Conservation (phyloP, 371 early-diverging fungal genomes). For the Zychaea mexicana region DNA sequence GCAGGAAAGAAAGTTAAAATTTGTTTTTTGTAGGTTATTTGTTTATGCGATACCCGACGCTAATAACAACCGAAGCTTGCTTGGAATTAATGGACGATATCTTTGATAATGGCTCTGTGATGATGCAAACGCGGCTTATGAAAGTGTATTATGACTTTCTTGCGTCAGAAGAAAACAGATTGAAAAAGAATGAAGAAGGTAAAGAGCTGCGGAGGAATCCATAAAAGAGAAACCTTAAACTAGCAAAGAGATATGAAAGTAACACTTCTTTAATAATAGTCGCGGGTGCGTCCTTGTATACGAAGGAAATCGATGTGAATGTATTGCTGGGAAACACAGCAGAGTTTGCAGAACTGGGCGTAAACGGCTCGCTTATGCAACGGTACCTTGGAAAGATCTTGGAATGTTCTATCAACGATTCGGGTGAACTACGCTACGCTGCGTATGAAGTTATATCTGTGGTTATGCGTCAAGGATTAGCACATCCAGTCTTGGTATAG, state of each 20-base stretch:
- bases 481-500: constrained; percentile 77
- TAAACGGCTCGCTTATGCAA: constrained; percentile 85
- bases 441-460: constrained; percentile 81
- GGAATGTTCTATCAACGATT: constrained; percentile 60
- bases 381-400: constrained; percentile 74
- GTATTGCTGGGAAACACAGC: constrained; percentile 79
- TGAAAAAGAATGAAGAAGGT: constrained; percentile 44
- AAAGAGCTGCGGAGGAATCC: background rate
- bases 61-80: constrained; percentile 63
- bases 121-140: constrained; percentile 69
- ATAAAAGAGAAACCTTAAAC: background rate
- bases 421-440: constrained; percentile 49
- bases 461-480: constrained; percentile 84
- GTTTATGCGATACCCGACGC: constrained; percentile 68
- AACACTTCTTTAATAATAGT: constrained; percentile 7
- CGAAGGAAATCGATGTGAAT: constrained; percentile 64
- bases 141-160: constrained; percentile 73
- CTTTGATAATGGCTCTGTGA: constrained; percentile 50
- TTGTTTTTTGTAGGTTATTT: constrained; percentile 61
- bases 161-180: constrained; percentile 58
- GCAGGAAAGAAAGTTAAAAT: too few relatives aligned
- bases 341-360: constrained; percentile 82
- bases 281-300: constrained; percentile 17
- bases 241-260: too few relatives aligned
- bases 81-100: constrained; percentile 69